These are phyloP conservation scores for Microsporum ferrugineum DNA, from an alignment of 2,329 filamentous ascomycete species.

Conservation along the genomic window DNA sequence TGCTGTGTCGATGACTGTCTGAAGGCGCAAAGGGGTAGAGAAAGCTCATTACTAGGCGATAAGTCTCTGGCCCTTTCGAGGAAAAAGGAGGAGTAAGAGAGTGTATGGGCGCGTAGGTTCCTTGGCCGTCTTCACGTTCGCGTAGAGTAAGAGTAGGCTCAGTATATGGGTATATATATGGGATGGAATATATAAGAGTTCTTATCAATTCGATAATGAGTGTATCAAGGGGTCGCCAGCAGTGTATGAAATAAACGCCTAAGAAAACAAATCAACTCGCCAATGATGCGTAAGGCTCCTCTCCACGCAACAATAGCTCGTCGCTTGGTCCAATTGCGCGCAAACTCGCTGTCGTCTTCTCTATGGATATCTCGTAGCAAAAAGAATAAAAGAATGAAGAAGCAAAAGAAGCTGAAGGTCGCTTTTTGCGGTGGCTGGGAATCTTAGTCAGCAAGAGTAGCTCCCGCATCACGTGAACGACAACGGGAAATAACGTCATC, in stretches of 20 bases:
- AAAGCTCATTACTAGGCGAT: slow-evolving; percentile 1
- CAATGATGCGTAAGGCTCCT: neutral
- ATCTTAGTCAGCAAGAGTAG: neutral
- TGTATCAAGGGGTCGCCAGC: neutral
- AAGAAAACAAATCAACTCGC: neutral
- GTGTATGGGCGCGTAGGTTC: too few species aligned
- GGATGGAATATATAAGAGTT: neutral
- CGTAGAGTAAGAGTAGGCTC: neutral
- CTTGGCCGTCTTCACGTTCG: too few species aligned
- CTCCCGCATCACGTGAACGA: neutral
- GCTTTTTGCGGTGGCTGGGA: neutral
- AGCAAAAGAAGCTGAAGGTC: neutral
- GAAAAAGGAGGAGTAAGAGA: neutral
- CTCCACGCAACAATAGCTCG: neutral
- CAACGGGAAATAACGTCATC: neutral
- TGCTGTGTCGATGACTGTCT: neutral
- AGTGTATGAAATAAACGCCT: neutral
- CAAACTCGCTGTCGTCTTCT: neutral
- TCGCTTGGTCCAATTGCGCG: neutral
- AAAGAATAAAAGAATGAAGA: neutral
- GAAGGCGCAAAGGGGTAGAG: slow-evolving; percentile 3
- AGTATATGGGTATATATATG: neutral
- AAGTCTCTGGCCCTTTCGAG: neutral
- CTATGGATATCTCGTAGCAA: neutral
- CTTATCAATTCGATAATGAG: neutral